Base-by-base conservation (phyloP, 768 basidiomycete genomes). In the Russula sp. region DNA sequence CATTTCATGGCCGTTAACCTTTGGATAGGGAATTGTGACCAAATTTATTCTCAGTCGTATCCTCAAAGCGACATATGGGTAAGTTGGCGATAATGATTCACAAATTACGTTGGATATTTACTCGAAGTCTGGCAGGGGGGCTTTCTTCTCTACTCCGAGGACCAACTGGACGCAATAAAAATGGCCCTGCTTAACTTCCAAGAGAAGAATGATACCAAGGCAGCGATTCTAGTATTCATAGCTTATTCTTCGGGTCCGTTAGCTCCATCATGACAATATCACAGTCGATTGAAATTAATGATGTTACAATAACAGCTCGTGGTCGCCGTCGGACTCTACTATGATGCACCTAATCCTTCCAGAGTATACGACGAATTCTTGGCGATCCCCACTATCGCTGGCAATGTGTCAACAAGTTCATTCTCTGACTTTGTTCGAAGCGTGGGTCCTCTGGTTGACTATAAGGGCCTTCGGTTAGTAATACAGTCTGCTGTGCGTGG, bases 31-130 rank as follows among this genome's bases (percentile, higher is more conserved):
- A 22, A 53, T 63, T 24, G 62, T 59, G 16, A 63, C 62, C 1
- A 63, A 42, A 18, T 59, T 59, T 42, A 51, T 51, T 6, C 13
- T 59, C n/a, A 78, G 64, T 38, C 36, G 6, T 18, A 55, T 8
- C 36, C 54, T 36, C 54, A 55, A 40, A 18, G 14, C 1, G n/a
- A 76, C 80, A 0, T 78, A 75, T 70, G 60, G 52, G 60, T 61
- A 5, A 34, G 42, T 34, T 7, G 28, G 18, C 18, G 11, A 48
- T 5, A 22, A 48, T 48, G 46, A 1, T 49, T n/a, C 11, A 11
- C 20, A 18, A 4, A 10, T 22, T 5, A 48, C 22, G 22, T 22
- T 22, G 24, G 6, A 26, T 7, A 22, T 20, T 36, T n/a, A 53
- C 32, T 20, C 4, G 11, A 26, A 20, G 20, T 38, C 6, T 4